Evolutionary conservation across 2,329 filamentous ascomycete species (phyloP), one percentile per base, ranked within the genome.

Genomic region (Scedosporium boydii): DNA sequence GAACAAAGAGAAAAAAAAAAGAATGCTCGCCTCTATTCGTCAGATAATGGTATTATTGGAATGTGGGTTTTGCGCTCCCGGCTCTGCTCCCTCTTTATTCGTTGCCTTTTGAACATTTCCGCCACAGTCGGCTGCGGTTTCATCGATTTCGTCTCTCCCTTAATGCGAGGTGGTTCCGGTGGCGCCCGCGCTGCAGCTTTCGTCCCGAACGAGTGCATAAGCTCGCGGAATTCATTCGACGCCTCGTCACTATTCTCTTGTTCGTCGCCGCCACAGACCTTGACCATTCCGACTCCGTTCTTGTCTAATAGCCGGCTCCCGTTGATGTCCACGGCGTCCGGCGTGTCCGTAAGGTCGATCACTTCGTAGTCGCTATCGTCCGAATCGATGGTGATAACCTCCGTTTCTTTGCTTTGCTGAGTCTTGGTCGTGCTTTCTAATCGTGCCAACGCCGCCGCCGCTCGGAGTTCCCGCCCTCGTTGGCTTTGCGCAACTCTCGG

Each of bases 401-500:
- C 77, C 6, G 77, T 79, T 1, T 68, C 67, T 44, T 72, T 74
- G 46, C 70, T 68, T 0, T 70, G 66, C 12, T 66, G 63, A 27
- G 66, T 64, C 18, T 70, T 69, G 21, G 59, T 60, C 14, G 34
- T 62, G 18, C 41, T 56, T 10, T 85, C 88, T 63, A 93, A 91
- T 12, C 90, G 79, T 14, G 88, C 89, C 67, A 93, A 72, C 1
- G 90, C 90, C 2, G 90, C 90, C 5, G 89, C 89, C 1, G 89
- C 90, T 62, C 90, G 78, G 10, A 95, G 76, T 59, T 93, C 90
- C 64, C 90, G 79, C 0, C 90, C 90, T 63, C 90, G 78, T 58
- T 86, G 87, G 70, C 90, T 93, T 9, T 82, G 82, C 3, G 90
- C 90, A 10, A 93, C 89, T 57, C 87, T 81, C 0, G 90, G 90